Percentiles rank a stretch among this genome's conserved stretches.
Evolutionary conservation across 495 filamentous ascomycete species (phyloP).

Genomic region (Trichoderma parareesei): DNA sequence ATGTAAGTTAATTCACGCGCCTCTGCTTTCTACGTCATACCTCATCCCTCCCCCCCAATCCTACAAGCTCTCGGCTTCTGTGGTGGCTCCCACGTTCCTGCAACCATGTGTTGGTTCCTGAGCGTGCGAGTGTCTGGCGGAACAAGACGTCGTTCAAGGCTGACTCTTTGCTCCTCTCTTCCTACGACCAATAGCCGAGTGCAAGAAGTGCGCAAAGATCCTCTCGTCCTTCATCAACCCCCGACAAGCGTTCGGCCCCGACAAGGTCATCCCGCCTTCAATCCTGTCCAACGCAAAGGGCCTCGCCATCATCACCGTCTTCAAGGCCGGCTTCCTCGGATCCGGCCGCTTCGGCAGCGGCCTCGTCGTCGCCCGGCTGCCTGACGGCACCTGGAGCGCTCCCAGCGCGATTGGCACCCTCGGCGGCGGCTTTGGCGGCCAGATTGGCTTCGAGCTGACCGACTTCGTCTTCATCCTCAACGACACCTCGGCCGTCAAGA

Average conservation of each 20-base stretch:
- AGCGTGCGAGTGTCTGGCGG: neutral
- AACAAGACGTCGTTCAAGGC: neutral
- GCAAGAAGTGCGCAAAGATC: slow-evolving; percentile 87
- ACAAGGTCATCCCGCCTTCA: slow-evolving; percentile 92
- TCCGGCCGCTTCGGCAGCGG: slow-evolving; percentile 89
- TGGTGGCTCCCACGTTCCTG: neutral
- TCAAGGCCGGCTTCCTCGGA: slow-evolving; percentile 94
- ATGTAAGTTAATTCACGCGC: slow-evolving; percentile 35
- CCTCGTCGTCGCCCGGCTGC: slow-evolving; percentile 85
- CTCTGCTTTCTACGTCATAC: slow-evolving; percentile 13
- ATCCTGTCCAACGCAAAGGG: slow-evolving; percentile 92
- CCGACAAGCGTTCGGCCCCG: slow-evolving; percentile 86
- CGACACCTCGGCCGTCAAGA: slow-evolving; percentile 81
- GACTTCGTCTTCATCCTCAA: slow-evolving; percentile 99
- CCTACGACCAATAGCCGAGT: slow-evolving; percentile 52
- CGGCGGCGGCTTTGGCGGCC: slow-evolving; percentile 89
- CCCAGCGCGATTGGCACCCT: slow-evolving; percentile 86
- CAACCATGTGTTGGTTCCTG: too few species aligned
- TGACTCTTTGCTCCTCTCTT: slow-evolving; percentile 12
- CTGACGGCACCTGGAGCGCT: slow-evolving; percentile 88
- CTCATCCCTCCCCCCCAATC: neutral
- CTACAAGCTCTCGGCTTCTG: neutral
- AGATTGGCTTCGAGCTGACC: slow-evolving; percentile 95
- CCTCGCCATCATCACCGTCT: slow-evolving; percentile 86
- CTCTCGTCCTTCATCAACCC: slow-evolving; percentile 93